Evolutionary conservation across 306 rosid genomes (phyloP).

Genomic region (Ormosia semicastrata): DNA sequence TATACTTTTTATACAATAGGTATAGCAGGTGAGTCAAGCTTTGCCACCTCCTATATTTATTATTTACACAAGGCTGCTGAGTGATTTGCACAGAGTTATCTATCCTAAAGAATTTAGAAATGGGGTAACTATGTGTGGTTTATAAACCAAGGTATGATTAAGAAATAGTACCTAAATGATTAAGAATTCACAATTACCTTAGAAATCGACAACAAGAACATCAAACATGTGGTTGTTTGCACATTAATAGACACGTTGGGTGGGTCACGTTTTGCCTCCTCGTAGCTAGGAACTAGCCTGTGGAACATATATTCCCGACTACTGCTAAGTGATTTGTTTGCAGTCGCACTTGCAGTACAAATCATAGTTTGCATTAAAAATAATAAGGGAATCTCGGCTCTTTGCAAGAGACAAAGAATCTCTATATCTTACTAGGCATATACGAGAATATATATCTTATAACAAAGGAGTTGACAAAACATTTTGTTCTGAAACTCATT

Average conservation of each 20-base stretch:
- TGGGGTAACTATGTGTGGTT: not conserved
- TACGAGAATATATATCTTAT: constrained; percentile 17
- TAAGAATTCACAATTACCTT: not conserved
- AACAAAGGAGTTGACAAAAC: constrained; percentile 30
- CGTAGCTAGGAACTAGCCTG: not conserved
- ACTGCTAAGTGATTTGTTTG: not conserved
- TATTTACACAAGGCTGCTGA: not conserved
- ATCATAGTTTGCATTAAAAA: not conserved
- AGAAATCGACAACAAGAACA: constrained; percentile 12
- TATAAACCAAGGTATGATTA: not conserved
- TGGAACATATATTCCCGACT: not conserved
- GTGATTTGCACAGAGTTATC: not conserved
- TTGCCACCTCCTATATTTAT: not conserved
- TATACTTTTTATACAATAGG: not conserved
- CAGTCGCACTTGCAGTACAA: not conserved
- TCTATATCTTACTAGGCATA: constrained; percentile 20
- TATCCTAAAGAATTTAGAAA: not conserved
- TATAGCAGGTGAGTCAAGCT: not conserved
- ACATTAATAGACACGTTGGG: not conserved
- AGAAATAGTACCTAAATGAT: not conserved
- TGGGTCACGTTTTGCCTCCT: constrained; percentile 12
- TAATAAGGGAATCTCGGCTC: constrained; percentile 30
- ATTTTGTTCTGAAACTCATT: not conserved
- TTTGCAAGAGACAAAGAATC: constrained; percentile 30
- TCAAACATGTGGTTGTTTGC: not conserved